Evolutionary conservation across 805 yeast genomes (phyloP).

Genomic region (Suhomyces canberraensis): DNA sequence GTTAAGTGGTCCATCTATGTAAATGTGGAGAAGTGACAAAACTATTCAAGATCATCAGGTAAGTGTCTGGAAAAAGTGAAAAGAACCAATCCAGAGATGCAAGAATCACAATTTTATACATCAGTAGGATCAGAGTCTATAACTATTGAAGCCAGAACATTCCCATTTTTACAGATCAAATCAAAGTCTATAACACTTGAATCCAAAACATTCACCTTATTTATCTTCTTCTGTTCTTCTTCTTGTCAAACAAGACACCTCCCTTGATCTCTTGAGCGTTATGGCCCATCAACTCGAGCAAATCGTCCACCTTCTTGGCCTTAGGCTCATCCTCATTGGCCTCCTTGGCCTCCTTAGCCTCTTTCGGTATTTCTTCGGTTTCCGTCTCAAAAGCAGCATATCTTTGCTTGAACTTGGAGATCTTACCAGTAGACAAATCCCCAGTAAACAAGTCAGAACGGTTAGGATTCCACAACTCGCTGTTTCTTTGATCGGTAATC

Average conservation of each 20-base stretch:
- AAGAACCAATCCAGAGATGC: no score
- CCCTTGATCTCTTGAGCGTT: slow-evolving; percentile 55
- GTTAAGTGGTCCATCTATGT: no score
- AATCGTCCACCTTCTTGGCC: slow-evolving; percentile 38
- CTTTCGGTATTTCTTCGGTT: slow-evolving; percentile 25
- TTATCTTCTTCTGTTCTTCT: slow-evolving; percentile 38
- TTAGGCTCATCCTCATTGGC: slow-evolving; percentile 6
- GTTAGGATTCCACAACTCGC: slow-evolving; percentile 84
- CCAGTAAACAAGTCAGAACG: slow-evolving; percentile 70
- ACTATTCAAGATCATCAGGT: no score
- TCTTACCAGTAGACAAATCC: slow-evolving; percentile 82
- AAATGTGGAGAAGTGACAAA: no score
- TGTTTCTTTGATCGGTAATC: slow-evolving; percentile 85
- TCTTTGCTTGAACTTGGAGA: slow-evolving; percentile 70
- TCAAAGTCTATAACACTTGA: no score
- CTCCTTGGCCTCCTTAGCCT: no score
- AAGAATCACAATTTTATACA: no score
- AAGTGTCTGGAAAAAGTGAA: no score
- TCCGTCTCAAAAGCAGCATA: slow-evolving; percentile 47
- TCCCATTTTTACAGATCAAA: no score
- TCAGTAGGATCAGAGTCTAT: no score
- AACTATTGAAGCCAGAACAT: no score
- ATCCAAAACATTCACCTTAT: no score
- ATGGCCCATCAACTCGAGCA: slow-evolving; percentile 58
- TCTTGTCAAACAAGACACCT: slow-evolving; percentile 49